Evolutionary conservation across 176 grass and related monocot species (phyloP), one percentile per base, ranked within the genome.

Genomic region (Musa itinerans): DNA sequence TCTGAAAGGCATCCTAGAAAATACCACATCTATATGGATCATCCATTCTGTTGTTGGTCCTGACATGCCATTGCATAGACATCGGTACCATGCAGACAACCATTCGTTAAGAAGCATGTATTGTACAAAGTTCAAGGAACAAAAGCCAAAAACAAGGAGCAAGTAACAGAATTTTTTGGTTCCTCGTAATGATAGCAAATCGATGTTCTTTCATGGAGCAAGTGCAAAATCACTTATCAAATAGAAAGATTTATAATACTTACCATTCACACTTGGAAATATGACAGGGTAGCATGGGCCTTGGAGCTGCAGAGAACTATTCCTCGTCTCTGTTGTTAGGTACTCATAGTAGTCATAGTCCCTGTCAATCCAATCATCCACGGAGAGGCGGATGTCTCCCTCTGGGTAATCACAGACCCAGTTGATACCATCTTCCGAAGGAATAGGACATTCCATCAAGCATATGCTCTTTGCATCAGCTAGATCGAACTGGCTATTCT

Each of bases 351-450:
- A 99, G 72, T 99, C 88, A 51, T 99, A 99, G 61, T 99, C 90
- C 82, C 88, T 93, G 69, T 99, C 84, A 82, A 99, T 99, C 95
- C 95, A 99, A 17, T 94, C 95, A 82, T 99, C 95, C 9, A 94
- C 69, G 1, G 95, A 91, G 68, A 99, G 82, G 52, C 61, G 78
- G 16, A 99, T 89, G 71, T 94, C 90, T 50, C 95, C 95, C 25
- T 94, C 95, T 7, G 95, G 95, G 69, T 99, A 99, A 76, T 99
- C 95, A 75, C 95, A 99, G 16, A 99, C 75, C 68, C 85, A 99
- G 72, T 94, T 99, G 48, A 99, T 61, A 3, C 78, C 90, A 57
- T 99, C 95, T 24, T 78, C 81, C 2, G 83, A 81, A 14, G 90
- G 90, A 72, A 82, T 73, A 8, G 95, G 95, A 43, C 95, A 99